Evolutionary conservation across 2,329 filamentous ascomycete species (phyloP), one percentile per base, ranked within the genome.

Genomic region (Microdochium nivale): DNA sequence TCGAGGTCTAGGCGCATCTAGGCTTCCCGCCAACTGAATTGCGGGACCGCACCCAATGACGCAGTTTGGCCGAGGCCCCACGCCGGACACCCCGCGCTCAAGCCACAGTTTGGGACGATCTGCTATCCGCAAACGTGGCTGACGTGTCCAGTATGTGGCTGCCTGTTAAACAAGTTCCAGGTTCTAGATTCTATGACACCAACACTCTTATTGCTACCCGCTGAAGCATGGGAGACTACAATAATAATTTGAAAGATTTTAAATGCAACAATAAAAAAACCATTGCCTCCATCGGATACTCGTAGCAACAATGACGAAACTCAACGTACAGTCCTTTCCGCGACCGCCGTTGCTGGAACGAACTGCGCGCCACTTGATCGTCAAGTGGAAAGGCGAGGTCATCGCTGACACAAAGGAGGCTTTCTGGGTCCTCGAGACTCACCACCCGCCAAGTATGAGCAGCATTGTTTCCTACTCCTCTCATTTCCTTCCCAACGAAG

Each of bases 341-440:
- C 74, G 81, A 24, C 80, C 80, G 25, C 81, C 81, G 1, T 64
- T 75, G 35, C 69, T 82, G 52, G 78, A 84, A 59, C 71, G 69
- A 58, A 79, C 73, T 4, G 61, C 71, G 2, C 69, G 77, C 49
- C 79, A 81, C 59, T 65, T 85, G 47, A 71, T 74, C 56, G 73
- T 85, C 55, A 78, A 74, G 61, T 83, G 77, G 72, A 69, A 75
- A 25, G 76, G 73, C 21, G 66, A 75, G 47, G 66, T 73, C 48
- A 75, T 84, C 54, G 81, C 79, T 11, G 78, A 84, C 44, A 83
- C 81, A 7, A 75, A 68, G 51, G 72, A 79, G 47, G 79, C 75
- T 2, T 83, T 76, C 61, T 83, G 81, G 80, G 79, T 81, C 3
- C 67, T 84, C 32, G 80, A 84, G 62, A 83, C 80, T 19, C 78